phyloP scores from a whole-genome alignment of 139 green algal species.

The Haematococcus lacustris region DNA sequence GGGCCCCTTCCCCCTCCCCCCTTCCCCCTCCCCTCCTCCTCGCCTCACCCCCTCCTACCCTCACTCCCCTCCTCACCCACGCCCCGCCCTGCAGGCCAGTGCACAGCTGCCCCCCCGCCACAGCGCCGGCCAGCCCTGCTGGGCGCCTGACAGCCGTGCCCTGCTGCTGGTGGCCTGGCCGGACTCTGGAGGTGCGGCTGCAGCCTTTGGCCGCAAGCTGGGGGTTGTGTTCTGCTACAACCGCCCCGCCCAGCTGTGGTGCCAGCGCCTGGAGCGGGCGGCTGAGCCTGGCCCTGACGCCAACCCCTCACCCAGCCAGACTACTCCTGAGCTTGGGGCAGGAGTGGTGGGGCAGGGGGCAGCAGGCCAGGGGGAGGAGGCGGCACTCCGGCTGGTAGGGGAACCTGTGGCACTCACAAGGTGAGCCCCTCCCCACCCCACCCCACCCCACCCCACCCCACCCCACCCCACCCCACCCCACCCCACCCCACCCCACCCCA shows the following conservation, averaged over 20 bases:
- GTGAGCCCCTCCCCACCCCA: neutral
- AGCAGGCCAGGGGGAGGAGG: neutral
- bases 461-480: too few species aligned
- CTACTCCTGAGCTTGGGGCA: neutral
- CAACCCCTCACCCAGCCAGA: too few species aligned
- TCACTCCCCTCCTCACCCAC: too few species aligned
- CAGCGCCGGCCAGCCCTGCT: constrained; percentile 72
- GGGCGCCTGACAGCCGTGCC: constrained; percentile 47
- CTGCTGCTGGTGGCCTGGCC: constrained; percentile 75
- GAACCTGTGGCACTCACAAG: neutral
- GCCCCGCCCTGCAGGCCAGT: too few species aligned
- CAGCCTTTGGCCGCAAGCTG: constrained; percentile 38
- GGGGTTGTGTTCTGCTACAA: constrained; percentile 90
- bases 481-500: too few species aligned
- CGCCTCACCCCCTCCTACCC: too few species aligned
- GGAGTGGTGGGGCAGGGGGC: neutral
- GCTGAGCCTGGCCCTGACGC: too few species aligned
- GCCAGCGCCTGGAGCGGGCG: constrained; percentile 25
- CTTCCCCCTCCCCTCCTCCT: too few species aligned
- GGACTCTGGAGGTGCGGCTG: too few species aligned
- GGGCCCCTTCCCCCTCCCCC: too few species aligned
- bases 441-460: too few species aligned
- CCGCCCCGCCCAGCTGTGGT: constrained; percentile 58
- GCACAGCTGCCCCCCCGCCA: too few species aligned
- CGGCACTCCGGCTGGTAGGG: neutral